Evolutionary conservation across 2,329 filamentous ascomycete genomes (phyloP), one percentile per base, ranked within the genome.

Genomic region (Hypoxylon sp.): DNA sequence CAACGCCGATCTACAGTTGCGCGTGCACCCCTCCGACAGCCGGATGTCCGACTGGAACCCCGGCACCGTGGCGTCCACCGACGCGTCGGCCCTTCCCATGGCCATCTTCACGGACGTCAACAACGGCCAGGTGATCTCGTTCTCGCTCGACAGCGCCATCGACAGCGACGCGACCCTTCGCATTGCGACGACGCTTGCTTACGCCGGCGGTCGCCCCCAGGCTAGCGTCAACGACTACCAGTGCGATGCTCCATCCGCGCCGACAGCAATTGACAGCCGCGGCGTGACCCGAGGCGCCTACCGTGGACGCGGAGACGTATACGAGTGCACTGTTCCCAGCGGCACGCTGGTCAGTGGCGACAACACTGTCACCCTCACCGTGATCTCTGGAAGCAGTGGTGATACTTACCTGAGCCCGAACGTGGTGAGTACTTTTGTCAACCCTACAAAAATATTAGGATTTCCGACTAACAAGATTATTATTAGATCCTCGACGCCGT

Each of bases 211-310:
- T 0, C 69, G 81, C n/a, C 81, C 81, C 1, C 69, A 72, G 3
- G 75, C 75, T 2, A 73, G 61, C 35, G 63, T 73, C 7, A 70
- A 69, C 16, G 57, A 49, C 35, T 72, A 67, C 63, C 38, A 58
- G 12, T 69, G 66, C 41, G 42, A 43, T 1, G 67, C 68, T 7
- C 68, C 67, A 5, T 62, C 63, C 1, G 66, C 70, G 3, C 68
- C 67, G 38, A 78, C 73, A 1, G 76, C 79, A 60, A 79, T 85
- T 36, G 75, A 84, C 55, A 81, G 77, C 3, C 71, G 81, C 8
- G 82, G 81, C 2, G 74, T 84, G 2, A 84, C 82, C 0, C 69
- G 81, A 34, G 82, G 81, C 9, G 80, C 80, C 1, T 84, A 84
- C 59, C 72, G 80, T 2, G 81, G 81, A 0, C 75, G 73, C 20